Evolutionary conservation across 495 filamentous ascomycete genomes (phyloP).

Genomic region (Letharia columbiana): DNA sequence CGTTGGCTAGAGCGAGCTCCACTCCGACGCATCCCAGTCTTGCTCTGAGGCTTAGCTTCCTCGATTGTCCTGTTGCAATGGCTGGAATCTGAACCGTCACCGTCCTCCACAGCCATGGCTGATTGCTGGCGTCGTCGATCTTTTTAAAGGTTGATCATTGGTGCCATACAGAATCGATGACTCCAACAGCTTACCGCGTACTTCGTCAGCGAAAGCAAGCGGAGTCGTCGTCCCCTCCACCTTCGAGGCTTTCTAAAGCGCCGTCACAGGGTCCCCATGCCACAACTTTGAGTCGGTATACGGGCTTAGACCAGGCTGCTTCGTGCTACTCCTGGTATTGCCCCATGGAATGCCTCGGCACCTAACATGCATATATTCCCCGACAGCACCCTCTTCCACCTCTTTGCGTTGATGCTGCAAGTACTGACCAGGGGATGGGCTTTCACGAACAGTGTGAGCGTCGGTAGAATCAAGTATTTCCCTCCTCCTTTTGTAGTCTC

Average conservation of each 20-base stretch:
- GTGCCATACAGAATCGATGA: not conserved
- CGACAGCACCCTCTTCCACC: not conserved
- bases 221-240: not conserved
- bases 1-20: too few species aligned
- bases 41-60: too few species aligned
- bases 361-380: not conserved
- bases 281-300: not conserved
- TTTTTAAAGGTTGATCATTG: not conserved
- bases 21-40: too few species aligned
- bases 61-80: too few species aligned
- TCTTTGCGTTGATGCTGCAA: not conserved
- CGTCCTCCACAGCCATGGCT: too few species aligned
- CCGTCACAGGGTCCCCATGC: not conserved
- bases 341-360: slow-evolving; percentile 5
- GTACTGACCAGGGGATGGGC: not conserved
- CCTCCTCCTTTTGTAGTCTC: slow-evolving; percentile 14
- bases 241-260: slow-evolving; percentile 9
- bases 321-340: slow-evolving; percentile 6
- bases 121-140: not conserved
- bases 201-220: not conserved
- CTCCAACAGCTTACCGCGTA: not conserved
- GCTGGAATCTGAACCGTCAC: too few species aligned
- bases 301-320: not conserved
- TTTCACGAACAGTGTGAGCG: not conserved
- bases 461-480: not conserved